Percentiles rank a stretch among this genome's conserved stretches.
phyloP scores from a whole-genome alignment of 1,284 basidiomycete species.

The Chondrostereum purpureum region DNA sequence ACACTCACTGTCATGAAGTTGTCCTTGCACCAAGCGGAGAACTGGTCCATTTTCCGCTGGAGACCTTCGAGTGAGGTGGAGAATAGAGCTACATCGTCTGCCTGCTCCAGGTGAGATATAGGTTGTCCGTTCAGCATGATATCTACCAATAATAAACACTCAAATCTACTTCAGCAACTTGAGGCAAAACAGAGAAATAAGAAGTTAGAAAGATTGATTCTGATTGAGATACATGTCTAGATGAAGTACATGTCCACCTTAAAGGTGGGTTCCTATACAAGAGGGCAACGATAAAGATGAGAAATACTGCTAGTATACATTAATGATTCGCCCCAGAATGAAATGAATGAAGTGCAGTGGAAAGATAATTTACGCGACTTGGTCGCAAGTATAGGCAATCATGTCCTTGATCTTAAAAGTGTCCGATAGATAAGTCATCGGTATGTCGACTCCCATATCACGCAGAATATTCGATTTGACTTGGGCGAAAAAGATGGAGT shows the following conservation, averaged over 20 bases:
- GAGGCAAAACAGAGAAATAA: too few species aligned
- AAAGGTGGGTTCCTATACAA: too few species aligned
- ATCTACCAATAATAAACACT: too few species aligned
- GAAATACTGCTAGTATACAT: too few species aligned
- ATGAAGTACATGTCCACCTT: too few species aligned
- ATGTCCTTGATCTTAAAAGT: conserved; percentile 1
- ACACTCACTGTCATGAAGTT: background rate
- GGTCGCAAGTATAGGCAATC: background rate
- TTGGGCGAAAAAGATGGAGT: conserved; percentile 26
- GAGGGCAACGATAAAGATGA: too few species aligned
- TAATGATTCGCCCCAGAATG: too few species aligned
- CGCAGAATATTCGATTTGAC: conserved; percentile 22
- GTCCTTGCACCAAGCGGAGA: background rate
- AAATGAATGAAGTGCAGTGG: too few species aligned
- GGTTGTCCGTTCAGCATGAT: background rate
- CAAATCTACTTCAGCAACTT: too few species aligned
- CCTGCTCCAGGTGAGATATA: conserved; percentile 7
- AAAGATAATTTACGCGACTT: background rate
- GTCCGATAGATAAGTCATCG: conserved; percentile 23
- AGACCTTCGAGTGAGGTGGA: background rate
- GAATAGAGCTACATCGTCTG: conserved; percentile 6
- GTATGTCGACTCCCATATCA: conserved; percentile 22
- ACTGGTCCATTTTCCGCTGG: background rate
- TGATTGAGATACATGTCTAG: too few species aligned
- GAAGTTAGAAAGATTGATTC: too few species aligned